Evolutionary conservation across 129 eudicot genomes (phyloP), one percentile per base, ranked within the genome.

Genomic region (Ambrosia artemisiifolia): DNA sequence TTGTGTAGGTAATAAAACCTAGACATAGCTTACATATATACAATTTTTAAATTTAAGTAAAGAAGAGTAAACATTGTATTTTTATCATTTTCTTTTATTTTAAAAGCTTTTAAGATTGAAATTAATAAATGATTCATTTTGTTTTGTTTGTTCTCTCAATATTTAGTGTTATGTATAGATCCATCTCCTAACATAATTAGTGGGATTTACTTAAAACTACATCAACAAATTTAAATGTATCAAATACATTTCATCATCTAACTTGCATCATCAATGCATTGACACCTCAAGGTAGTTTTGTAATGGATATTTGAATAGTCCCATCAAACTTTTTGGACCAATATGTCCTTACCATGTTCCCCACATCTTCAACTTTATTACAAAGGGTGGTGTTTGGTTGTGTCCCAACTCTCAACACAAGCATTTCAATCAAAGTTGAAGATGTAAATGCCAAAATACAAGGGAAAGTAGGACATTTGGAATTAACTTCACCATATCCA

Each of bases 401-500:
- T 75, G 73, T 53, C 72, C 51, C 34, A 66, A 66, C 36, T 40
- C 65, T 14, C 32, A 55, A 55, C 36, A 67, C 67, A 66, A 55
- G 33, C 63, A 47, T 35, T 49, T 47, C 33, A 66, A 66, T 50
- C n/a, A 49, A 5, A 54, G 3, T 50, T 34, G 43, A 60, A 42
- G 65, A 17, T 76, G 74, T 59, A 59, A 19, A 76, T 68, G 80
- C 49, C 81, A 70, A 69, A 67, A 60, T 65, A 65, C 16, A 48
- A 11, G 48, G 49, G 46, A 57, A 44, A 34, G 53, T 68, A 20
- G 24, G 75, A 69, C 43, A 77, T 59, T 47, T 59, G 81, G 81
- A 77, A 57, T 55, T 49, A 60, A 69, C 55, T 77, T 77, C 65
- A 70, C 65, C 55, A 47, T 62, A 77, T 69, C 76, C 64, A 69